Percentiles rank a stretch among this genome's conserved stretches.
Conservation (phyloP, 1,139 yeast species). For the Saccharomyces pastorianus region DNA sequence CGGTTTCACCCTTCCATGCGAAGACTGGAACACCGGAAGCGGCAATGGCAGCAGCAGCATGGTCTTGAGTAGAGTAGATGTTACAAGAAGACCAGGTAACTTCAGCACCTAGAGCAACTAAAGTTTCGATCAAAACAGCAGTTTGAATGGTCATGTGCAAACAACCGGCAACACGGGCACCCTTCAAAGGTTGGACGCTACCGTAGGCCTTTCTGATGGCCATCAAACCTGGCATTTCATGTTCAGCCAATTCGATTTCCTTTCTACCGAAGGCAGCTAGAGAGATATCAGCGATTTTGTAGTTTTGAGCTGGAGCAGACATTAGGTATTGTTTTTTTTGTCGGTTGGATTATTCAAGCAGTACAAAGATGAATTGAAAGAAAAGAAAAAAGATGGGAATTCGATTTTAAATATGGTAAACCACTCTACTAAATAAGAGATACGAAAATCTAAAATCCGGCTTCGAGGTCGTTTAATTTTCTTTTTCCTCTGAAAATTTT, state of each 20-base stretch:
- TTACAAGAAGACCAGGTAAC: slow-evolving; percentile 99
- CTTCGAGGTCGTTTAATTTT: background rate
- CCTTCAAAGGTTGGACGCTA: slow-evolving; percentile 87
- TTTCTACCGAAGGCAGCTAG: slow-evolving; percentile 99
- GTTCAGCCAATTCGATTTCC: slow-evolving; percentile 97
- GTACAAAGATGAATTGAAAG: background rate
- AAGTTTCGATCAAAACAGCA: slow-evolving; percentile 96
- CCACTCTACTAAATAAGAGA: background rate
- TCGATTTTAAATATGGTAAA: background rate
- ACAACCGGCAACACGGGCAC: slow-evolving; percentile 99
- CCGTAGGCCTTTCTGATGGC: slow-evolving; percentile 94
- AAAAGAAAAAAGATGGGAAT: background rate
- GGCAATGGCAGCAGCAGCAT: slow-evolving; percentile 99
- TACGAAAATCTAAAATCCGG: background rate
- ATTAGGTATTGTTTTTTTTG: slow-evolving; percentile 22
- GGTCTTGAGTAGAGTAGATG: slow-evolving; percentile 99
- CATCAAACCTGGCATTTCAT: slow-evolving; percentile 99
- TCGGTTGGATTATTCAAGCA: background rate
- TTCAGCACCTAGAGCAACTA: slow-evolving; percentile 97
- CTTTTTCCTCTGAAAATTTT: background rate
- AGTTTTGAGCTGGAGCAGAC: slow-evolving; percentile 60
- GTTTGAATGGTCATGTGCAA: slow-evolving; percentile 99
- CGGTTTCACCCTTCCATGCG: slow-evolving; percentile 99
- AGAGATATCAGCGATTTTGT: slow-evolving; percentile 97
- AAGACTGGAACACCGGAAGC: slow-evolving; percentile 99